Percentiles rank a stretch among this genome's conserved stretches.
Conservation (phyloP, 78 protist species). For the Ministeria vibrans region DNA sequence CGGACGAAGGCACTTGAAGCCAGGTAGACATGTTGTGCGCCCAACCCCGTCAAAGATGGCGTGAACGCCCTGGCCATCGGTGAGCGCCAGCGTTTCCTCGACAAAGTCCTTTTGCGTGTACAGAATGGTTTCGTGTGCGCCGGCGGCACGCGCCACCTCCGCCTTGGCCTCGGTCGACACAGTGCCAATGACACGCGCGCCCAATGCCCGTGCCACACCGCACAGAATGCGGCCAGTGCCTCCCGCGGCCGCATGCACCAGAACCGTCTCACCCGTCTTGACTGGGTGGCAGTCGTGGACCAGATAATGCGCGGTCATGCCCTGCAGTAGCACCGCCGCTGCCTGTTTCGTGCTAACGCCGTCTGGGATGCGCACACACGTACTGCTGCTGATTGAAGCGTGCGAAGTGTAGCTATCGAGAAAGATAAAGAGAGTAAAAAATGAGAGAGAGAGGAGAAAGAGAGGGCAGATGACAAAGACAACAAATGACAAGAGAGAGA, state of each 20-base stretch:
- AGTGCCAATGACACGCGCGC: slow-evolving; percentile 65
- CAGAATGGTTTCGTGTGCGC: slow-evolving; percentile 57
- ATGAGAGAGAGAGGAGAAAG: neutral
- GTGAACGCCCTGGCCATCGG: slow-evolving; percentile 34
- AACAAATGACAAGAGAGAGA: neutral
- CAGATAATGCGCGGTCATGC: slow-evolving; percentile 67
- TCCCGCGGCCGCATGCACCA: slow-evolving; percentile 80
- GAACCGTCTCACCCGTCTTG: slow-evolving; percentile 21
- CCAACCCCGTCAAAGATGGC: slow-evolving; percentile 75
- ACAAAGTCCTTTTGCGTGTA: slow-evolving; percentile 29
- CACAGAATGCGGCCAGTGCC: slow-evolving; percentile 54
- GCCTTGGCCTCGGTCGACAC: slow-evolving; percentile 55
- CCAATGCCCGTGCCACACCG: slow-evolving; percentile 61
- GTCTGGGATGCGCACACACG: too few relatives aligned
- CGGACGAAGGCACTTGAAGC: slow-evolving; percentile 30
- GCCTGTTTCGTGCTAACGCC: slow-evolving; percentile 23
- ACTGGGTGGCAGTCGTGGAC: slow-evolving; percentile 15
- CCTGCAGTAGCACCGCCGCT: slow-evolving; percentile 64
- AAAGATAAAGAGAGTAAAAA: neutral
- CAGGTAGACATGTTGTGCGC: slow-evolving; percentile 39
- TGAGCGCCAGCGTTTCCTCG: neutral
- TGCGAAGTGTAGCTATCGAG: too few relatives aligned
- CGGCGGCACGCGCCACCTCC: slow-evolving; percentile 28
- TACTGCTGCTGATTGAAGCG: too few relatives aligned
- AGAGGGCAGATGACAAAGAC: neutral